A percentile compares a stretch with the other conserved stretches of the same genome.
These are phyloP conservation scores for Sporobolus alterniflorus DNA, from an alignment of 202 grass and related monocot species.

Conservation along the genomic window DNA sequence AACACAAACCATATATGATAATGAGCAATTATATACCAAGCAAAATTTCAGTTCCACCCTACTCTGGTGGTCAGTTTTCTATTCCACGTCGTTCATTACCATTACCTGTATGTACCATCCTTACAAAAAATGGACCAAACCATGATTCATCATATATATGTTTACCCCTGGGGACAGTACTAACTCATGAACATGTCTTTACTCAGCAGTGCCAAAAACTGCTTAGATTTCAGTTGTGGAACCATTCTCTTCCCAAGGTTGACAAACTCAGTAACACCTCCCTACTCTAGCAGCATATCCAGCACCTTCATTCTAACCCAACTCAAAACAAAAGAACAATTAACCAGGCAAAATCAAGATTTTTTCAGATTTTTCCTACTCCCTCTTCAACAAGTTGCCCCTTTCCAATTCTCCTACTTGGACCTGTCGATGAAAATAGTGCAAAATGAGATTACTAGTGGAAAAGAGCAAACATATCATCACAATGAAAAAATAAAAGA, in stretches of 20 bases:
- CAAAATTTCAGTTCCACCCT: too few relatives aligned
- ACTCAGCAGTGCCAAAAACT: not conserved
- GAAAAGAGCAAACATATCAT: not conserved
- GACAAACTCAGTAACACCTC: not conserved
- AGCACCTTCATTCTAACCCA: slow-evolving; percentile 2
- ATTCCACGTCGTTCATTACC: not conserved
- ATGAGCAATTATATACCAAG: too few relatives aligned
- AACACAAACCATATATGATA: too few relatives aligned
- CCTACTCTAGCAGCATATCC: not conserved
- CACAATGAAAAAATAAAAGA: not conserved
- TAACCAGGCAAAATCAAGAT: not conserved
- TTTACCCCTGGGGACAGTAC: not conserved
- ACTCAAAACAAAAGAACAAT: not conserved
- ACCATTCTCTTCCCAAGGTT: not conserved
- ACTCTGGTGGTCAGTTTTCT: not conserved
- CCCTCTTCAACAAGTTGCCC: not conserved
- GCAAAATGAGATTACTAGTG: not conserved
- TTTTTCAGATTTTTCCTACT: not conserved
- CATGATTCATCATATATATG: not conserved
- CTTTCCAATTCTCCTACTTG: slow-evolving; percentile 30
- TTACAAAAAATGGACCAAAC: slow-evolving; percentile 1
- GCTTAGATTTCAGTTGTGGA: not conserved
- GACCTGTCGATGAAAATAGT: slow-evolving; percentile 16
- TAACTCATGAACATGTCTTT: slow-evolving; percentile 22
- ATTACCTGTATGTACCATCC: not conserved